phyloP scores from a whole-genome alignment of 2,329 filamentous ascomycete species.

The Bipolaris oryzae region DNA sequence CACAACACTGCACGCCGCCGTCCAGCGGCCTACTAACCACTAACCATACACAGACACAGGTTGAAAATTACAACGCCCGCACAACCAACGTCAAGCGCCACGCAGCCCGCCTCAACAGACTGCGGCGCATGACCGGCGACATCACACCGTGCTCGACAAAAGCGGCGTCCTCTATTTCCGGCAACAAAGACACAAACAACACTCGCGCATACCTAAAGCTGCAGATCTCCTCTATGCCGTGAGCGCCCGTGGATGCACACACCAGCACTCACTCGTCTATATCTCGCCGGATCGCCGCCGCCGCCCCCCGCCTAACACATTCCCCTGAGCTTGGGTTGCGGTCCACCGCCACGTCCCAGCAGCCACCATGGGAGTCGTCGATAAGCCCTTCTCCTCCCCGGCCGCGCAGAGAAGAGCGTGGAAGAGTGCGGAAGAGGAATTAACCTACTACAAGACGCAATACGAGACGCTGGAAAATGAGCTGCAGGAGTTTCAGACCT shows the following conservation, averaged over 20 bases:
- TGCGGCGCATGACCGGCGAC: conserved; percentile 34
- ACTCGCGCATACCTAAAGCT: conserved; percentile 19
- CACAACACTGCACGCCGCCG: conserved; percentile 32
- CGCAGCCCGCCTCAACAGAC: conserved; percentile 24
- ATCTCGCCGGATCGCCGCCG: conserved; percentile 13
- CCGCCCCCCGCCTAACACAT: conserved; percentile 27
- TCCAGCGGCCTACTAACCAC: conserved; percentile 38
- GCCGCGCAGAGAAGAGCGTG: conserved; percentile 44
- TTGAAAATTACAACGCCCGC: conserved; percentile 14
- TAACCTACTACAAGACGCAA: conserved; percentile 94
- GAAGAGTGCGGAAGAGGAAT: conserved; percentile 68
- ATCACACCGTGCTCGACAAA: conserved; percentile 28
- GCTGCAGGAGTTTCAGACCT: conserved; percentile 90
- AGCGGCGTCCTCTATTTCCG: conserved; percentile 26
- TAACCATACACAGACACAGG: conserved; percentile 43
- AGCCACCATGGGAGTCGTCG: conserved; percentile 39
- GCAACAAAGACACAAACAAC: conserved; percentile 25
- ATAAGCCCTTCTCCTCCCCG: conserved; percentile 21
- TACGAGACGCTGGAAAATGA: conserved; percentile 93
- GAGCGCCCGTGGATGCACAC: conserved; percentile 10
- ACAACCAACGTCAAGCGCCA: conserved; percentile 12
- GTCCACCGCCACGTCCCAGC: conserved; percentile 20
- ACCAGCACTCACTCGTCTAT: conserved; percentile 1
- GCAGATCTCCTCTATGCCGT: conserved; percentile 2
- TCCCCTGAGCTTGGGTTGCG: conserved; percentile 33